Evolutionary conservation across 1,139 yeast genomes (phyloP).

Genomic region (Candida sojae): DNA sequence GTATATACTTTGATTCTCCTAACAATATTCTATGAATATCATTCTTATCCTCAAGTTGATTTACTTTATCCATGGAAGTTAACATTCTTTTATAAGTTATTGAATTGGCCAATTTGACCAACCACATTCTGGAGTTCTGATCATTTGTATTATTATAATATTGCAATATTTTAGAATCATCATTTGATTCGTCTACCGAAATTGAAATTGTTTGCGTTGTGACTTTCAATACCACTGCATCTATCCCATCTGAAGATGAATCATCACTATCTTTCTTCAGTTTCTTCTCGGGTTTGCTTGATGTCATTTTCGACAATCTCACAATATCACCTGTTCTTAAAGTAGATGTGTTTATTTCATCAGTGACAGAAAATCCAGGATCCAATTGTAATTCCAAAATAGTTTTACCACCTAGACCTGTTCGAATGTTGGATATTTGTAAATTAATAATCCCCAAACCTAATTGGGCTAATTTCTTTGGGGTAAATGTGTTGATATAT

Average conservation of each 20-base stretch:
- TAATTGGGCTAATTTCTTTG: constrained; percentile 62
- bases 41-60: constrained; percentile 43
- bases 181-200: constrained; percentile 51
- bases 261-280: constrained; percentile 23
- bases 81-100: constrained; percentile 79
- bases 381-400: constrained; percentile 68
- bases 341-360: constrained; percentile 55
- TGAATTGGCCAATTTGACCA: constrained; percentile 68
- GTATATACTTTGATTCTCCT: constrained; percentile 38
- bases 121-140: constrained; percentile 47
- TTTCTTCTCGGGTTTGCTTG: constrained; percentile 17
- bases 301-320: constrained; percentile 40
- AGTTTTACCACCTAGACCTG: constrained; percentile 81
- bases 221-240: constrained; percentile 63
- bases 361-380: constrained; percentile 41
- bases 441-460: constrained; percentile 80
- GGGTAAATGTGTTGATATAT: constrained; percentile 53
- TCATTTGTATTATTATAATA: constrained; percentile 48
- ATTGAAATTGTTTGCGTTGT: constrained; percentile 49
- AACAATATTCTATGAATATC: constrained; percentile 46
- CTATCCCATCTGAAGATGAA: constrained; percentile 31
- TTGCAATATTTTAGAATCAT: constrained; percentile 45
- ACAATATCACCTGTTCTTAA: constrained; percentile 82
- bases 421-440: constrained; percentile 56
- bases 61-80: constrained; percentile 70